phyloP scores from a whole-genome alignment of 192 early-diverging fungal genomes.

The Backusella westeae region DNA sequence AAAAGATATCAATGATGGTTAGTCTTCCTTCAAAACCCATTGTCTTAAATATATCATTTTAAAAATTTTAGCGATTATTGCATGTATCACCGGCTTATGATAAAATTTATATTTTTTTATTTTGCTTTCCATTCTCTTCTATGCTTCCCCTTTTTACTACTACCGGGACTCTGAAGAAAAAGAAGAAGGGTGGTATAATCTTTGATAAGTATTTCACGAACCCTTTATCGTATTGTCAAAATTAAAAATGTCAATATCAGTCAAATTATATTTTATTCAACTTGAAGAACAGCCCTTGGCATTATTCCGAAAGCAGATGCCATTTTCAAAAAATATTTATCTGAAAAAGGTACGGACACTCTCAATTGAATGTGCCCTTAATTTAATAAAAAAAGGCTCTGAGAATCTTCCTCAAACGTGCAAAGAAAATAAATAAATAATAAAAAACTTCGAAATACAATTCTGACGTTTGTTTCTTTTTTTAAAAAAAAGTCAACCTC shows the following conservation, averaged over 20 bases:
- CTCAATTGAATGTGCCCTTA: slow-evolving; percentile 26
- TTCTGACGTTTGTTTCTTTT: not conserved
- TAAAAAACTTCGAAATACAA: not conserved
- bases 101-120: slow-evolving; percentile 21
- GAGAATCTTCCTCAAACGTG: not conserved
- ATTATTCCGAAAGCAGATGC: slow-evolving; percentile 59
- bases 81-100: slow-evolving; percentile 87
- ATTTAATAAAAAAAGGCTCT: slow-evolving; percentile 1
- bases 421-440: not conserved
- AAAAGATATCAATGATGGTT: slow-evolving; percentile 87
- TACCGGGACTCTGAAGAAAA: not conserved
- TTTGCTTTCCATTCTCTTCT: not conserved
- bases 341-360: slow-evolving; percentile 54
- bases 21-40: slow-evolving; percentile 93
- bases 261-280: slow-evolving; percentile 91
- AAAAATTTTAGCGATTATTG: slow-evolving; percentile 87
- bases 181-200: not conserved
- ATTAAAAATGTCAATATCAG: slow-evolving; percentile 71
- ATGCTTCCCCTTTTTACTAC: not conserved
- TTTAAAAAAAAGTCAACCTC: not conserved
- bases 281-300: slow-evolving; percentile 65
- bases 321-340: slow-evolving; percentile 65
- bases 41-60: slow-evolving; percentile 64
- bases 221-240: slow-evolving; percentile 84
- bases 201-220: slow-evolving; percentile 48